These are phyloP conservation scores for Paracoccidioides brasiliensis DNA, from an alignment of 2,329 filamentous ascomycete genomes.

Conservation along the genomic window DNA sequence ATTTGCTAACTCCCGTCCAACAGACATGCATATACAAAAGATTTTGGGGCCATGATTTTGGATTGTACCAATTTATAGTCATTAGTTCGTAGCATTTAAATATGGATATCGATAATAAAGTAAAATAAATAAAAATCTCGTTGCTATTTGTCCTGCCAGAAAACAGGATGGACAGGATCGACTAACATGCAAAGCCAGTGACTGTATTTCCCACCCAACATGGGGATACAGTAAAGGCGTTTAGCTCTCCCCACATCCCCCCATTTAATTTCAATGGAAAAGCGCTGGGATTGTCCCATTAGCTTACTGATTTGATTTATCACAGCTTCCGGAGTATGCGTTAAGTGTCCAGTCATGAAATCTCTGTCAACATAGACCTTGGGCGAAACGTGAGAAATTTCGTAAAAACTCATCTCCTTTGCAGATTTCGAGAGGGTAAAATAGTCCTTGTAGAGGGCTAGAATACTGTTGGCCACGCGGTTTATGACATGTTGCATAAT, in stretches of 20 bases:
- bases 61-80: neutral
- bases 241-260: slow-evolving; percentile 13
- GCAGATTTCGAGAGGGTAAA: slow-evolving; percentile 17
- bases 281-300: slow-evolving; percentile 12
- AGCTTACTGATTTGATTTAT: slow-evolving; percentile 12
- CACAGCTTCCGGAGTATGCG: slow-evolving; percentile 10
- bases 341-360: slow-evolving; percentile 18
- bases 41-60: too few species aligned
- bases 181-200: slow-evolving; percentile 19
- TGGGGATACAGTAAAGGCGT: slow-evolving; percentile 19
- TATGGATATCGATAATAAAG: neutral
- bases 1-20: too few species aligned
- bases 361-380: slow-evolving; percentile 14
- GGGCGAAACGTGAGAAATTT: slow-evolving; percentile 20
- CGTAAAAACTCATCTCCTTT: slow-evolving; percentile 15
- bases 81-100: neutral
- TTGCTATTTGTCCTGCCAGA: slow-evolving; percentile 9
- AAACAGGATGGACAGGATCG: slow-evolving; percentile 10
- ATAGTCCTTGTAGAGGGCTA: slow-evolving; percentile 17
- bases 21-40: too few species aligned
- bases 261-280: slow-evolving; percentile 17
- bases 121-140: neutral
- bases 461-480: slow-evolving; percentile 14
- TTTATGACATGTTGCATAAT: slow-evolving; percentile 10
- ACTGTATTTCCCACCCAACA: slow-evolving; percentile 13